Base-by-base conservation (phyloP, 148 eudicot genomes). In the Silene latifolia region DNA sequence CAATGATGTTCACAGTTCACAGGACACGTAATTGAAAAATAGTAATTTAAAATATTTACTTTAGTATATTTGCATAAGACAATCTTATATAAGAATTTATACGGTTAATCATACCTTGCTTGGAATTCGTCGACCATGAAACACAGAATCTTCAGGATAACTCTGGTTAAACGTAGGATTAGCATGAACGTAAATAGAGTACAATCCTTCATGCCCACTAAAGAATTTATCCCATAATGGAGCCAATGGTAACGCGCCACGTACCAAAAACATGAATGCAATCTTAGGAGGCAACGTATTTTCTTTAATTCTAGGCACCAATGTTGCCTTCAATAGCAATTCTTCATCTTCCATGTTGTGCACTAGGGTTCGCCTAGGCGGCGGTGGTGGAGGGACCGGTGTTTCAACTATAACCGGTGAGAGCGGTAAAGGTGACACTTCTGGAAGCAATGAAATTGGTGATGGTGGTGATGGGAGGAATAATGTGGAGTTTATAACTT, bases 221-320 rank as follows among this genome's bases (percentile, higher is more conserved):
- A 89, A 89, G 80, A 89, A 89, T 48, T 14, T 85, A 63, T 89
- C 90, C 93, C 93, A 89, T 3, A 89, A 68, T 0, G 87, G 83
- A 54, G 81, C 86, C 81, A 89, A 69, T 20, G 89, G 90, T 73
- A 89, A 68, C 3, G 78, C 63, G 19, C 90, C 90, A 70, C 85
- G 82, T 66, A 87, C 85, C 67, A 89, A 77, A 73, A 85, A 89
- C 90, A 89, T 72, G 66, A 89, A 89, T 3, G 90, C 93, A 27
- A 89, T 64, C 72, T 89, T 85, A 0, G 87, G 92, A 18, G 71
- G 57, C 10, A 56, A 47, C 32, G 69, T 56, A 39, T 42, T 12
- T 18, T 4, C 20, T 19, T 51, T 71, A 10, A 78, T 64, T 25
- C 71, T 81, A 13, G 83, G 83, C 13, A 72, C 80, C 81, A 82